Evolutionary conservation across 1,284 basidiomycete genomes (phyloP).

Genomic region (Cronartium quercuum): DNA sequence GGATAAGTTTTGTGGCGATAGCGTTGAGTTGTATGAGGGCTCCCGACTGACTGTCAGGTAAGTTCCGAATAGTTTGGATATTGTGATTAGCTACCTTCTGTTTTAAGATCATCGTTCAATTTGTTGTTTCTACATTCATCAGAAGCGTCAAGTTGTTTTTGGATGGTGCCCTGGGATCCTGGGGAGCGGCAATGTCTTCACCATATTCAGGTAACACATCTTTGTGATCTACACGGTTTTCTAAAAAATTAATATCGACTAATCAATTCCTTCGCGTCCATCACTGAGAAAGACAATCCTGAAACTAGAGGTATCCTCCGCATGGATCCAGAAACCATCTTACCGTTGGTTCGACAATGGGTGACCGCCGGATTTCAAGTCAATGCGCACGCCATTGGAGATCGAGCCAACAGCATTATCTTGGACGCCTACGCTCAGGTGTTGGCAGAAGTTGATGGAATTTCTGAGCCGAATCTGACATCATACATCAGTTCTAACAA

Average conservation of each 20-base stretch:
- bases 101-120: too few relatives aligned
- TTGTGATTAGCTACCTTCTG: too few relatives aligned
- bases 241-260: slow-evolving; percentile 1
- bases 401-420: slow-evolving; percentile 45
- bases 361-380: slow-evolving; percentile 27
- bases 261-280: slow-evolving; percentile 42
- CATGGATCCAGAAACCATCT: not conserved
- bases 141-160: slow-evolving; percentile 46
- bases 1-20: slow-evolving; percentile 25
- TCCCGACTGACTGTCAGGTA: slow-evolving; percentile 23
- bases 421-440: slow-evolving; percentile 45
- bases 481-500: not conserved
- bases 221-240: not conserved
- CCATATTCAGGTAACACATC: slow-evolving; percentile 42
- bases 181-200: slow-evolving; percentile 46
- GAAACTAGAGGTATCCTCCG: slow-evolving; percentile 10
- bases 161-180: slow-evolving; percentile 47
- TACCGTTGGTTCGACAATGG: slow-evolving; percentile 31
- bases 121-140: slow-evolving; percentile 33
- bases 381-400: slow-evolving; percentile 44
- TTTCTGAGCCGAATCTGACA: not conserved
- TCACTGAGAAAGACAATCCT: slow-evolving; percentile 39
- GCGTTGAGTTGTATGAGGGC: slow-evolving; percentile 10
- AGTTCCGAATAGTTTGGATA: not conserved
- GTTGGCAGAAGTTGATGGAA: slow-evolving; percentile 14